phyloP scores from a whole-genome alignment of 495 filamentous ascomycete species.

The Penicillium pulvis region DNA sequence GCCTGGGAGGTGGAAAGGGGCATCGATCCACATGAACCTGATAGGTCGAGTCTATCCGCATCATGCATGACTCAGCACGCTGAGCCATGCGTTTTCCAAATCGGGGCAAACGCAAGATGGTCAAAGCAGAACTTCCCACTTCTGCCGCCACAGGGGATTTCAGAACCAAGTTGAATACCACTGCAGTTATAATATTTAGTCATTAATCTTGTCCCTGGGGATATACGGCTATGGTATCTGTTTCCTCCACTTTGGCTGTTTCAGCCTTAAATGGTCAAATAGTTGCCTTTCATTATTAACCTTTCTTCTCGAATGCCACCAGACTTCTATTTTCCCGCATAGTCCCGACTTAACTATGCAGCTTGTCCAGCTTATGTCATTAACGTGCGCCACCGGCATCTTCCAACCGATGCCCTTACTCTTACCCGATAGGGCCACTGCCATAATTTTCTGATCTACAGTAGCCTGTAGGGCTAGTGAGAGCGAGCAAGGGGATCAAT shows the following conservation, averaged over 20 bases:
- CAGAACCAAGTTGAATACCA: too few species aligned
- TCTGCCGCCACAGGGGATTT: too few species aligned
- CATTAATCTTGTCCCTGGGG: too few species aligned
- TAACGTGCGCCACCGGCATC: not conserved
- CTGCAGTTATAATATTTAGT: too few species aligned
- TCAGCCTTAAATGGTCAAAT: not conserved
- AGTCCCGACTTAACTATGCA: not conserved
- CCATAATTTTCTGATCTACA: too few species aligned
- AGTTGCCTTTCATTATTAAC: not conserved
- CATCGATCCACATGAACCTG: not conserved
- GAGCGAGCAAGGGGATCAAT: too few species aligned
- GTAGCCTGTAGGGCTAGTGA: too few species aligned
- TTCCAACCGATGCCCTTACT: too few species aligned
- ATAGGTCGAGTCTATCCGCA: slow-evolving; percentile 5
- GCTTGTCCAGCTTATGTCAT: not conserved
- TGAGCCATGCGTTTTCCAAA: slow-evolving; percentile 8
- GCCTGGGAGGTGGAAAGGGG: too few species aligned
- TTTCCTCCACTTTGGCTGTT: not conserved
- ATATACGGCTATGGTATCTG: too few species aligned
- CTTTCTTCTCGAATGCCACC: not conserved
- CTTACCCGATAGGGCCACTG: too few species aligned
- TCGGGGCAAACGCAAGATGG: slow-evolving; percentile 4
- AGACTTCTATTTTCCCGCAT: not conserved
- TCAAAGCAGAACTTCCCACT: not conserved
- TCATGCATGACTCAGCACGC: not conserved